Base-by-base conservation (phyloP, 768 basidiomycete species). In the Phanerochaete carnosa region DNA sequence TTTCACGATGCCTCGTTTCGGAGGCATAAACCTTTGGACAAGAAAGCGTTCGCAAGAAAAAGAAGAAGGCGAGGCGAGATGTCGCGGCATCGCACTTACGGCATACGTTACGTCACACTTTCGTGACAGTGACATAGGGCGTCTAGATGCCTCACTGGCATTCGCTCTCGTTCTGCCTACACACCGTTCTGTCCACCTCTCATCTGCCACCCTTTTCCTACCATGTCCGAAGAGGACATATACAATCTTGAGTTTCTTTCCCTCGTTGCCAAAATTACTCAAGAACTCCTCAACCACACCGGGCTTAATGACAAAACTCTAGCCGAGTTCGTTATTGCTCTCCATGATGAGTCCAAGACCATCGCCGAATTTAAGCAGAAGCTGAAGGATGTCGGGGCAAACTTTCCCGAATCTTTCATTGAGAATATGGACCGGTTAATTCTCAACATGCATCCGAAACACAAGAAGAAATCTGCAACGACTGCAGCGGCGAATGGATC, bases 381-480 rank as follows among this genome's bases (percentile, higher is more conserved):
- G 71, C 83, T 98, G 47, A 80, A 81, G 57, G 87, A 89, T 61
- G 79, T 83, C 61, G 94, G 87, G 23, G 91, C 92, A 22, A 86
- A 85, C 64, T 95, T 98, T 69, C 89, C 94, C 3, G 92, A 92
- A 63, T 92, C 92, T 28, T 92, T 98, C 70, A 76, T 96, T 60
- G 90, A 95, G 73, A 95, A 89, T 69, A 84, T 98, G 33, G 96
- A 99, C 77, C 90, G 97, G 22, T 84, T 98, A 55, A 93, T 99
- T 66, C 83, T 97, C 57, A 92, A 84, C 59, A 85, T 98, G 81
- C 96, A 99, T 68, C 97, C 96, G 1, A 97, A 94, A 69, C 90
- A 98, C 79, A 97, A 93, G 80, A 83, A 83, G 71, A 79, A 76
- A 45, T 76, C 79, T 35, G 66, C 73, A 50, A 58, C 65, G 9